These are phyloP conservation scores for Lasiodiplodia gonubiensis DNA, from an alignment of 2,329 filamentous ascomycete genomes.

Conservation along the genomic window DNA sequence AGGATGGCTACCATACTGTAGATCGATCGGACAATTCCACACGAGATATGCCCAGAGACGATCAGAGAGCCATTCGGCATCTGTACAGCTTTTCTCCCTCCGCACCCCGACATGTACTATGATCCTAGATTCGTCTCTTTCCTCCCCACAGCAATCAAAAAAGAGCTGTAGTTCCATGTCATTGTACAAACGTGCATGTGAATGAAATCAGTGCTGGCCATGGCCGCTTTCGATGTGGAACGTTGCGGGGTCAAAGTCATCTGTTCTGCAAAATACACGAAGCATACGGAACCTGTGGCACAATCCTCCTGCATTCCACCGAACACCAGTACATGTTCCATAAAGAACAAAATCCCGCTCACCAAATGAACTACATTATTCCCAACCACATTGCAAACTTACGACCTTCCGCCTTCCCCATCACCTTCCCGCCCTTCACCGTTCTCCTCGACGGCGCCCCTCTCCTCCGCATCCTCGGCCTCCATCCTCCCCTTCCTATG, in stretches of 20 bases:
- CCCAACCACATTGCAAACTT: background rate
- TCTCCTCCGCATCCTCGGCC: slow-evolving; percentile 38
- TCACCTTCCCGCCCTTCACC: background rate
- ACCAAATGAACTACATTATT: too few species aligned
- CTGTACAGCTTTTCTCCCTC: slow-evolving; percentile 17
- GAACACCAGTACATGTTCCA: background rate
- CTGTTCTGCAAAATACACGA: background rate
- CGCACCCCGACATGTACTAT: slow-evolving; percentile 25
- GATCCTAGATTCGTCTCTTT: slow-evolving; percentile 12
- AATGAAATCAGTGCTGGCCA: background rate
- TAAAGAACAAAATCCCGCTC: background rate
- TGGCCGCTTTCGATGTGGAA: background rate
- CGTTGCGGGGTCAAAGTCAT: background rate
- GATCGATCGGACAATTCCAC: slow-evolving; percentile 26
- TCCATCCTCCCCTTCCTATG: slow-evolving; percentile 37
- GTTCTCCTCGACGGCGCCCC: slow-evolving; percentile 18
- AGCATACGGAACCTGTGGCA: background rate
- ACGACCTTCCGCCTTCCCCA: background rate
- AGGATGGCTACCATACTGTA: slow-evolving; percentile 16
- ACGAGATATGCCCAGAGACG: slow-evolving; percentile 25
- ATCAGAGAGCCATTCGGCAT: slow-evolving; percentile 8
- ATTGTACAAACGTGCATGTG: slow-evolving; percentile 14
- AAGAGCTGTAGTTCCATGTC: slow-evolving; percentile 17
- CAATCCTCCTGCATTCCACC: background rate
- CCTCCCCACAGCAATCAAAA: slow-evolving; percentile 7